Evolutionary conservation across 78 protist species (phyloP), one percentile per base, ranked within the genome.

Genomic region (Speleostelium caveatum): DNA sequence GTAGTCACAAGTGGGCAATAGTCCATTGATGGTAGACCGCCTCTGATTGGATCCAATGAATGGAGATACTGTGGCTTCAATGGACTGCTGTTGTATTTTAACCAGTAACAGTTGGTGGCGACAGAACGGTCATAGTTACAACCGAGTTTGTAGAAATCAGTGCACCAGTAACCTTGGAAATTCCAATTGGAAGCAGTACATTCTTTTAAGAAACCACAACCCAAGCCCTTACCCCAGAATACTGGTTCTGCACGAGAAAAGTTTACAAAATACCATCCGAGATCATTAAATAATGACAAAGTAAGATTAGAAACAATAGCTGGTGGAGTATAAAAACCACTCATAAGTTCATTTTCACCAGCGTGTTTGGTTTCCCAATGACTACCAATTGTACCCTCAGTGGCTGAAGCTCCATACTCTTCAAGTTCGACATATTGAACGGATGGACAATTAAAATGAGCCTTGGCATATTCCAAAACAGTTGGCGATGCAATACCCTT

Each of bases 371-470:
- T 59, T 30, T 73, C 51, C 79, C 79, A 73, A 56, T 73, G 79
- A 73, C 79, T 73, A 28, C 93, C 87, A n/a, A 33, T 51, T 1
- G 88, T 79, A 32, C 88, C 88, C n/a, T n/a, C n/a, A 39, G 95
- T 86, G 0, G 80, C 86, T 3, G 59, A 6, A 19, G 68, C 92
- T 39, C 96, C 96, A 19, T 73, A 67, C 16, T 79, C 83, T 73
- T 94, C 96, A 0, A 89, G 36, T 24, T 75, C 95, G 0, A 68
- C 80, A 10, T 94, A 94, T 22, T 49, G 74, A 26, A 90, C 21
- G 0, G 55, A 12, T 35, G 35, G 32, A 58, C 96, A 94, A 12
- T 58, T 74, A 35, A 74, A 89, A 73, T 73, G 92, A 0, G 2
- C 26, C 35, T 71, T 28, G 2, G 58, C 93, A 35, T 39, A 60